Conservation (phyloP, 1,284 basidiomycete genomes). For the Veloboletus limbatus region DNA sequence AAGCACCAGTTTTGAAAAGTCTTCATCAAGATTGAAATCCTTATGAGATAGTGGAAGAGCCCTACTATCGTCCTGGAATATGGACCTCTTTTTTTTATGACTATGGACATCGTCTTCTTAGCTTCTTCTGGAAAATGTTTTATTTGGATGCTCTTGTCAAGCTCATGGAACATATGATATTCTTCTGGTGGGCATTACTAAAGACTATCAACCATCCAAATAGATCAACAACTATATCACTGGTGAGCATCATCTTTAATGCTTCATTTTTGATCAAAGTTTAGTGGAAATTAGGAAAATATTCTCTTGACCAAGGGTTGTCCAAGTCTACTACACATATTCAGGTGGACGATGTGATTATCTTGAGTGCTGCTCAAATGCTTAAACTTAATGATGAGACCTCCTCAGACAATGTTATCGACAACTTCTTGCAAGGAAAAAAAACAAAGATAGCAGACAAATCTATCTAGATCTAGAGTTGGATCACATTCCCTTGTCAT, state of each 20-base stretch:
- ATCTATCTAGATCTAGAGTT: conserved; percentile 4
- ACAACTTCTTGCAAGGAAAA: neutral
- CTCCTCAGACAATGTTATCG: neutral
- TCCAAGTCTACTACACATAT: no score
- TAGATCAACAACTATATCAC: no score
- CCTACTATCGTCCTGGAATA: no score
- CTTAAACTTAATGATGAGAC: no score
- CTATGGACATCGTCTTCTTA: neutral
- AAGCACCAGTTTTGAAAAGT: no score
- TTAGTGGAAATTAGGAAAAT: no score
- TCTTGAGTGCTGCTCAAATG: no score
- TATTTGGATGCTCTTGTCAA: neutral
- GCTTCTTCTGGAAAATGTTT: neutral
- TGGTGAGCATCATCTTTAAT: no score
- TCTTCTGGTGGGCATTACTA: neutral
- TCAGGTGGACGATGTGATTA: no score
- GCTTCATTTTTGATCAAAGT: no score
- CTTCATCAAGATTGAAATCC: neutral
- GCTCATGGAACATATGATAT: neutral
- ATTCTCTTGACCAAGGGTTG: no score
- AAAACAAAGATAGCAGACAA: neutral
- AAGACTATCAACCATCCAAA: neutral
- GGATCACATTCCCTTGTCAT: no score
- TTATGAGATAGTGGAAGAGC: neutral
- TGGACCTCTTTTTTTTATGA: neutral